phyloP scores from a whole-genome alignment of 83 land plant genomes.

The Picea mariana region DNA sequence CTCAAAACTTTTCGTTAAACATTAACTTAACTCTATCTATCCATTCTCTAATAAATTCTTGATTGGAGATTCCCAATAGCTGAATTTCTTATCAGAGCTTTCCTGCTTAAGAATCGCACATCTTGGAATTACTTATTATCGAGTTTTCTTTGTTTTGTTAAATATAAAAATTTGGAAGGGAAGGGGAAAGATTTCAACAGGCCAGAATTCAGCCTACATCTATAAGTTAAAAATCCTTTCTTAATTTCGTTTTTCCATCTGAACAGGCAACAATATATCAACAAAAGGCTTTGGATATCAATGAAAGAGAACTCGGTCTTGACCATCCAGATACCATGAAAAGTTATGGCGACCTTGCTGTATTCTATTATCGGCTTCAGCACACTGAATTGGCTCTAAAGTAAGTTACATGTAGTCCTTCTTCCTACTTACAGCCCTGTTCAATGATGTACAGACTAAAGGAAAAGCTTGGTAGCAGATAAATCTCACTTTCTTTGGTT shows the following conservation, averaged over 20 bases:
- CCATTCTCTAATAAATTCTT: neutral
- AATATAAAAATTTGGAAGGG: neutral
- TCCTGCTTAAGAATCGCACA: neutral
- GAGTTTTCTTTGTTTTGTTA: neutral
- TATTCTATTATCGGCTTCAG: slow-evolving; percentile 93
- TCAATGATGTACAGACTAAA: neutral
- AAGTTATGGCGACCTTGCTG: slow-evolving; percentile 92
- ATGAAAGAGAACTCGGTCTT: slow-evolving; percentile 92
- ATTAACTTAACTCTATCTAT: neutral
- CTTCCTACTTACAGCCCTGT: neutral
- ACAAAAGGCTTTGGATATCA: slow-evolving; percentile 93
- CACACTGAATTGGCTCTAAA: slow-evolving; percentile 88
- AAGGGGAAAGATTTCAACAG: no score
- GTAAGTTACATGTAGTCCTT: slow-evolving; percentile 36
- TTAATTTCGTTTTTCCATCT: neutral
- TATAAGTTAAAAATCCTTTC: neutral
- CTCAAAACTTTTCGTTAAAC: neutral
- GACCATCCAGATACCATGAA: slow-evolving; percentile 98
- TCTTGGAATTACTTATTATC: neutral
- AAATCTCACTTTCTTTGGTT: neutral
- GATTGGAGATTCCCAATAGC: neutral
- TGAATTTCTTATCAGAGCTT: neutral
- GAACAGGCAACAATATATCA: slow-evolving; percentile 89
- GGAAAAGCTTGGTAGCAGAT: neutral
- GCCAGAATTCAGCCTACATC: neutral